These are phyloP conservation scores for Dendrothele bispora DNA, from an alignment of 768 basidiomycete species.

Conservation along the genomic window DNA sequence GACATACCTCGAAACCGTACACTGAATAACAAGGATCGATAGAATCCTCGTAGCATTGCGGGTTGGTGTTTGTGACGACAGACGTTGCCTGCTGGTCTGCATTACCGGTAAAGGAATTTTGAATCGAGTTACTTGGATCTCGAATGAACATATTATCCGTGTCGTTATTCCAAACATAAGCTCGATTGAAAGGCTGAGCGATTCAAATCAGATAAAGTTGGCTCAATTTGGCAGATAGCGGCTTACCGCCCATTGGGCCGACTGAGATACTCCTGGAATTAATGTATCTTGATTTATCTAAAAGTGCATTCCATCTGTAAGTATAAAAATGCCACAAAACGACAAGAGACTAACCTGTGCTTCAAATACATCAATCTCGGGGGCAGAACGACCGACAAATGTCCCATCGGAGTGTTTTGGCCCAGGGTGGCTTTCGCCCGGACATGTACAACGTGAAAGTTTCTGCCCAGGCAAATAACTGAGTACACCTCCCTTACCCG, in stretches of 20 bases:
- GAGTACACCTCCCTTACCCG: conserved; percentile 24
- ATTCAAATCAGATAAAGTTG: conserved; percentile 25
- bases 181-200: background rate
- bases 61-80: too few species aligned
- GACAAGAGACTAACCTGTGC: conserved; percentile 37
- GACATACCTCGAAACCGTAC: too few species aligned
- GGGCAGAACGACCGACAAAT: conserved; percentile 53
- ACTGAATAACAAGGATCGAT: too few species aligned
- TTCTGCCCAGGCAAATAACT: conserved; percentile 59
- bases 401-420: conserved; percentile 45
- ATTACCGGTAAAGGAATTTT: too few species aligned
- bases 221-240: too few species aligned
- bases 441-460: conserved; percentile 58
- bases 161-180: too few species aligned
- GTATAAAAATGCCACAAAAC: conserved; percentile 5
- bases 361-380: conserved; percentile 63
- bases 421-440: conserved; percentile 57
- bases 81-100: too few species aligned
- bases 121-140: too few species aligned
- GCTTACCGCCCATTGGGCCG: conserved; percentile 49
- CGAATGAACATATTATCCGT: too few species aligned
- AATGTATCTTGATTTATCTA: conserved; percentile 6
- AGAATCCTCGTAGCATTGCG: too few species aligned
- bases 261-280: conserved; percentile 44
- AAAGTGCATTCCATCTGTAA: background rate